Evolutionary conservation across 2,329 filamentous ascomycete species (phyloP), one percentile per base, ranked within the genome.

Genomic region (Venturia pyrina): DNA sequence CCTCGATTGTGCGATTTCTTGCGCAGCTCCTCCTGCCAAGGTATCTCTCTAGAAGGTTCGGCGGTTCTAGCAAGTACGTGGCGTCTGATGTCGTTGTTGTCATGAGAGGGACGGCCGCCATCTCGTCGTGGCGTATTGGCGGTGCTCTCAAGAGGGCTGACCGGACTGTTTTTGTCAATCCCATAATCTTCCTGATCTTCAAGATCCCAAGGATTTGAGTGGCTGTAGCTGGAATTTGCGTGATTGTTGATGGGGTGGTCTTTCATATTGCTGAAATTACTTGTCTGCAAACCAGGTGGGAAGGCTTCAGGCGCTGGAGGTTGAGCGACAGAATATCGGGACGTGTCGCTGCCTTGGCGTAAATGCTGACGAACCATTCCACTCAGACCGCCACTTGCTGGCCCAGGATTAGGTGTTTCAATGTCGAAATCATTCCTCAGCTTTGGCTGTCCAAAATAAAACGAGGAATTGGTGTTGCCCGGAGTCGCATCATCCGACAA

Each of bases 351-450:
- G 69, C 88, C 86, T 43, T 86, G 86, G 63, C 95, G 87, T 50
- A 98, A 79, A 79, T 98, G 95, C 68, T 93, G 88, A 41, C 89
- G 86, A 59, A 96, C 87, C 80, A 96, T 84, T 1, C 89, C 89
- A 71, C 88, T 93, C 19, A 97, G 80, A 0, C 90, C 91, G 32
- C 65, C 60, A 41, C n/a, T 63, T n/a, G 57, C 11, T 19, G 66
- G 17, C 3, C 44, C 44, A 11, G 61, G 50, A 5, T 4, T 61
- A 40, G 66, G 66, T 59, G 53, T 37, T n/a, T 59, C 53, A 0
- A 21, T 15, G 1, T 34, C 56, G 7, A 28, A 37, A 17, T 40
- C 37, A 5, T 44, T 57, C 8, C 32, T 41, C 7, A 17, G 13
- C 21, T 62, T 62, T 44, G 60, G 32, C 37, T 44, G 40, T 17